Percentiles rank a stretch among this genome's conserved stretches.
Conservation (phyloP, 768 basidiomycete genomes). For the Lanmaoa rubissima region DNA sequence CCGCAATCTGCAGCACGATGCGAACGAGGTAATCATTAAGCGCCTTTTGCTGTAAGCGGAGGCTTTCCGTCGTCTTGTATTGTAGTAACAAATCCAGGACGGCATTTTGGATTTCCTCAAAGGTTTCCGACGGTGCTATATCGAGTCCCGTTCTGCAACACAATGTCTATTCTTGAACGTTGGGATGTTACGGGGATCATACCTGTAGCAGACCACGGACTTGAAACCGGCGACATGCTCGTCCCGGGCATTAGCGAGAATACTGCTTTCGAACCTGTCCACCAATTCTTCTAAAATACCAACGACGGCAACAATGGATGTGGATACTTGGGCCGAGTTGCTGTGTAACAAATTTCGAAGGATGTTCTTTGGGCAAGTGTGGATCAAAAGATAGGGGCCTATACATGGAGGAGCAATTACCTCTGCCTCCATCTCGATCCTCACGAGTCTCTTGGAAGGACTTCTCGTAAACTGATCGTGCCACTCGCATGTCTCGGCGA, state of each 20-base stretch:
- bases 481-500: constrained; percentile 54
- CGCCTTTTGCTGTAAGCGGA: constrained; percentile 58
- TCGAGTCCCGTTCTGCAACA: constrained; percentile 58
- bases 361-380: constrained; percentile 6
- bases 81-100: constrained; percentile 34
- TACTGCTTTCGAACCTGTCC: constrained; percentile 32
- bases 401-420: constrained; percentile 32
- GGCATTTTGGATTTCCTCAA: constrained; percentile 30
- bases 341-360: constrained; percentile 23
- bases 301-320: constrained; percentile 13
- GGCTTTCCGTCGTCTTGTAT: constrained; percentile 35
- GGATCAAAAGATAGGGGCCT: constrained; percentile 6
- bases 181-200: not conserved
- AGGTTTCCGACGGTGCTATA: constrained; percentile 35
- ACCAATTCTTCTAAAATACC: constrained; percentile 31
- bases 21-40: constrained; percentile 70
- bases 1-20: constrained; percentile 52
- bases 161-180: not conserved
- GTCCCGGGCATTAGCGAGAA: constrained; percentile 42
- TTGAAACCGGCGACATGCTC: constrained; percentile 65
- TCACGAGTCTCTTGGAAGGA: constrained; percentile 58
- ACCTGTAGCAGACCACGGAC: constrained; percentile 69
- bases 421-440: constrained; percentile 73
- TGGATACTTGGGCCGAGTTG: constrained; percentile 6
- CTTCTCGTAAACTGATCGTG: constrained; percentile 58